Evolutionary conservation across 345 rosid genomes (phyloP).

Genomic region (Ceriops zippeliana): DNA sequence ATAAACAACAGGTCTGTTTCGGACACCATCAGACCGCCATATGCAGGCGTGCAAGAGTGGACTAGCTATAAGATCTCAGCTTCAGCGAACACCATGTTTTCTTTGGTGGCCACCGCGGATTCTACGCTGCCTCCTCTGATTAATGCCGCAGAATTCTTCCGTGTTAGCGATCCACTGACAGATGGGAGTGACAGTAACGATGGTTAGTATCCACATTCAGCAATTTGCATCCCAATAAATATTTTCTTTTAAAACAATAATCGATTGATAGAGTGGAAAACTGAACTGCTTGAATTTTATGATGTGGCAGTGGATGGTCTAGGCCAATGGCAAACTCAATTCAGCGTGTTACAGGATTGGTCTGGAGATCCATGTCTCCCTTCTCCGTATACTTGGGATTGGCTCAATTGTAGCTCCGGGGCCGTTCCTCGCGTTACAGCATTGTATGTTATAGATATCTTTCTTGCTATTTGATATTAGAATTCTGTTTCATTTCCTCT

Average conservation of each 20-base stretch:
- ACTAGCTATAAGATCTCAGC: constrained; percentile 16
- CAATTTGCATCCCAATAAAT: too few species aligned
- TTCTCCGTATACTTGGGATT: constrained; percentile 42
- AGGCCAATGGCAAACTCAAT: constrained; percentile 14
- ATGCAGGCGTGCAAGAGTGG: constrained; percentile 22
- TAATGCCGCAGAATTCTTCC: constrained; percentile 43
- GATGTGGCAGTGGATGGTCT: constrained; percentile 34
- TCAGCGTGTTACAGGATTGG: constrained; percentile 26
- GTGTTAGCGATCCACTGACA: constrained; percentile 19
- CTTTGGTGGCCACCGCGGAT: constrained; percentile 28
- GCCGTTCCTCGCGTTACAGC: constrained; percentile 39
- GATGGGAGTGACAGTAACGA: constrained; percentile 34
- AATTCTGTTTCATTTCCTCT: too few species aligned
- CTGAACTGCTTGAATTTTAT: too few species aligned
- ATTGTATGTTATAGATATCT: constrained; percentile 25
- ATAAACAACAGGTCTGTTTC: constrained; percentile 10
- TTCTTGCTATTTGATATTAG: not conserved
- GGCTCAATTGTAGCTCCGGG: constrained; percentile 38
- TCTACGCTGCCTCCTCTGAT: constrained; percentile 49
- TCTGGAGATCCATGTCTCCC: constrained; percentile 56
- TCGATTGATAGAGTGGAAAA: too few species aligned
- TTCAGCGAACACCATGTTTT: constrained; percentile 28
- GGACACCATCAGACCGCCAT: constrained; percentile 28
- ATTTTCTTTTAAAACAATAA: too few species aligned
- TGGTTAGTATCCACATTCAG: constrained; percentile 18